Evolutionary conservation across 371 early-diverging fungal species (phyloP).

Genomic region (Racocetra persica): DNA sequence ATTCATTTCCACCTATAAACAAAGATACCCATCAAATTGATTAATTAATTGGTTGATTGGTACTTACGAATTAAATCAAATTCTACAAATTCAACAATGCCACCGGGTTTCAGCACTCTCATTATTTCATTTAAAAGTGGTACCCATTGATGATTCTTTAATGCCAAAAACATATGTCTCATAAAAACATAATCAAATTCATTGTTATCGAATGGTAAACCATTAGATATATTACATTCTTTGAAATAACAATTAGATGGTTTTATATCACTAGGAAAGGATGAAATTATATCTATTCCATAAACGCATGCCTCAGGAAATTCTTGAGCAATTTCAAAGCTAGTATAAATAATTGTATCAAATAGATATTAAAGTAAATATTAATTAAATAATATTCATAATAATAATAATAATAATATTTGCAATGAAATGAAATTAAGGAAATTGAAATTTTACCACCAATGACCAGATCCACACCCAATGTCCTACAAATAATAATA

Average conservation of each 20-base stretch:
- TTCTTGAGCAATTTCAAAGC: constrained; percentile 1
- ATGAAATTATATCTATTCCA: not conserved
- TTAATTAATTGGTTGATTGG: too few species aligned
- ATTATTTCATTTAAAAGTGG: not conserved
- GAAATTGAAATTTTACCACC: too few species aligned
- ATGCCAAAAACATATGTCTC: not conserved
- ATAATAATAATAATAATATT: too few species aligned
- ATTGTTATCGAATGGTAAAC: not conserved
- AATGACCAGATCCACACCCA: too few species aligned
- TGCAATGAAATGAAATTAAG: too few species aligned
- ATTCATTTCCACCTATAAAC: too few species aligned
- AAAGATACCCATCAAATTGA: too few species aligned
- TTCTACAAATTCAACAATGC: not conserved
- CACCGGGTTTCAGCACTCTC: constrained; percentile 25
- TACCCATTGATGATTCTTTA: not conserved
- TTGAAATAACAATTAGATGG: constrained; percentile 14
- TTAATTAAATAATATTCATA: too few species aligned
- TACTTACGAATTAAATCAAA: not conserved
- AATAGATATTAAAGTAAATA: too few species aligned
- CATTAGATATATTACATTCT: not conserved
- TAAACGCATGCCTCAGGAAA: constrained; percentile 25
- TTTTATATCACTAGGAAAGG: constrained; percentile 9
- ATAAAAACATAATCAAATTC: constrained; percentile 19
- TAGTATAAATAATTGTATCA: too few species aligned
- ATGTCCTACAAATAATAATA: too few species aligned